A percentile compares a stretch with the other conserved stretches of the same genome.
phyloP scores from a whole-genome alignment of 2,329 filamentous ascomycete genomes.

The Fusarium vanettenii region DNA sequence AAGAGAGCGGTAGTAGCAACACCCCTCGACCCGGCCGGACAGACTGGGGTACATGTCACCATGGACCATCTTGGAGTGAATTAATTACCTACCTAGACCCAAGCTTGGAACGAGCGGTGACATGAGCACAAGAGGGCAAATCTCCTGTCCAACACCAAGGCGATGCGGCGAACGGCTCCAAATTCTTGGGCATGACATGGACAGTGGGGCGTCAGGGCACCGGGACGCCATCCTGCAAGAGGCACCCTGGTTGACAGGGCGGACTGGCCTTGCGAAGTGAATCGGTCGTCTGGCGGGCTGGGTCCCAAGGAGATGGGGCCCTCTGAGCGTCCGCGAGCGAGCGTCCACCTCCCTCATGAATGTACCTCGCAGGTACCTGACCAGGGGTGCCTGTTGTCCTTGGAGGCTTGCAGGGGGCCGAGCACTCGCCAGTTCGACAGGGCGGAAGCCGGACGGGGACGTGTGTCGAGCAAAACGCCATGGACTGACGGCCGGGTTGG shows the following conservation, averaged over 20 bases:
- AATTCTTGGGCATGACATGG: slow-evolving; percentile 45
- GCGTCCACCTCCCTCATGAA: slow-evolving; percentile 1
- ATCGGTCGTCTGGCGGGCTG: slow-evolving; percentile 22
- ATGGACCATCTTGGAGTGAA: slow-evolving; percentile 43
- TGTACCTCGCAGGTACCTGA: slow-evolving; percentile 41
- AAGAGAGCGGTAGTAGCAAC: slow-evolving; percentile 42
- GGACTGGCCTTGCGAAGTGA: slow-evolving; percentile 39
- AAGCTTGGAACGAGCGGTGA: slow-evolving; percentile 51
- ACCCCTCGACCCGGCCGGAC: slow-evolving; percentile 33
- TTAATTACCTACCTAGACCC: slow-evolving; percentile 41
- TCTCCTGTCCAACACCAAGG: slow-evolving; percentile 44
- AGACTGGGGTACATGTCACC: slow-evolving; percentile 44
- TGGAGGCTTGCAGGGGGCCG: slow-evolving; percentile 33
- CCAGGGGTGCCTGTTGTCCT: slow-evolving; percentile 28
- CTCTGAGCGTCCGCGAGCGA: slow-evolving; percentile 3
- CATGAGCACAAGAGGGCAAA: slow-evolving; percentile 46
- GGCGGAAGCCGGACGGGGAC: slow-evolving; percentile 37
- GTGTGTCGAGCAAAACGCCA: slow-evolving; percentile 42
- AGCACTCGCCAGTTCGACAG: slow-evolving; percentile 15
- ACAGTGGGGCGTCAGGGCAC: slow-evolving; percentile 42
- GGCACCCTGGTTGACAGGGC: slow-evolving; percentile 45
- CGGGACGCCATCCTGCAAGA: slow-evolving; percentile 33
- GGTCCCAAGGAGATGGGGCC: slow-evolving; percentile 33
- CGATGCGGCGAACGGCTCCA: slow-evolving; percentile 45
- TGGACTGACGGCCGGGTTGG: slow-evolving; percentile 44